Evolutionary conservation across 164 flowering plant species (phyloP).

Genomic region (Vitis cinerea): DNA sequence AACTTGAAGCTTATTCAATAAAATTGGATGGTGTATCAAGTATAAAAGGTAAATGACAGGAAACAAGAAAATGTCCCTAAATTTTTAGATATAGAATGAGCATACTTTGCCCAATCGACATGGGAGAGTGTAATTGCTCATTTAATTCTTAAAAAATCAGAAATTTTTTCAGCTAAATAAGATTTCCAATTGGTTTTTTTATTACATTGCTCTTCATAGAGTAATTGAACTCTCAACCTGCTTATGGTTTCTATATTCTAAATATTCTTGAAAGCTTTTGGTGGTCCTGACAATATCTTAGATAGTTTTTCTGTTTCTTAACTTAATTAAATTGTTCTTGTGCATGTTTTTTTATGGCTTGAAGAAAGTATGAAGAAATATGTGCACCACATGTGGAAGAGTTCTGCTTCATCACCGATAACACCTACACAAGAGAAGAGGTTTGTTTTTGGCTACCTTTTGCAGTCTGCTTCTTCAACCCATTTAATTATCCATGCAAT

Average conservation of each 20-base stretch:
- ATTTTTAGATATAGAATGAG: background rate
- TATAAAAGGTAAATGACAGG: background rate
- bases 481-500: background rate
- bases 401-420: slow-evolving; percentile 70
- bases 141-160: background rate
- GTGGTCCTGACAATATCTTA: background rate
- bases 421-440: slow-evolving; percentile 55
- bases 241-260: background rate
- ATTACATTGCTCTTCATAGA: background rate
- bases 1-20: background rate
- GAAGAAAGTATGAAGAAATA: slow-evolving; percentile 52
- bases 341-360: slow-evolving; percentile 10
- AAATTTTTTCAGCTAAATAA: no score
- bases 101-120: no score
- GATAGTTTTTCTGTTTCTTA: background rate
- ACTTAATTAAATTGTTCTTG: background rate
- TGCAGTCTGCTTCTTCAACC: background rate
- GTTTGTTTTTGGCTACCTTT: slow-evolving; percentile 15
- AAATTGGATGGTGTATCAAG: background rate
- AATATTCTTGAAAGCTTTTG: background rate
- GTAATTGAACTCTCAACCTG: background rate
- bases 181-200: background rate
- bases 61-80: background rate
- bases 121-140: background rate
- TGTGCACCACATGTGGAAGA: slow-evolving; percentile 61